Base-by-base conservation (phyloP, 495 filamentous ascomycete genomes). In the Penicillium lividum region DNA sequence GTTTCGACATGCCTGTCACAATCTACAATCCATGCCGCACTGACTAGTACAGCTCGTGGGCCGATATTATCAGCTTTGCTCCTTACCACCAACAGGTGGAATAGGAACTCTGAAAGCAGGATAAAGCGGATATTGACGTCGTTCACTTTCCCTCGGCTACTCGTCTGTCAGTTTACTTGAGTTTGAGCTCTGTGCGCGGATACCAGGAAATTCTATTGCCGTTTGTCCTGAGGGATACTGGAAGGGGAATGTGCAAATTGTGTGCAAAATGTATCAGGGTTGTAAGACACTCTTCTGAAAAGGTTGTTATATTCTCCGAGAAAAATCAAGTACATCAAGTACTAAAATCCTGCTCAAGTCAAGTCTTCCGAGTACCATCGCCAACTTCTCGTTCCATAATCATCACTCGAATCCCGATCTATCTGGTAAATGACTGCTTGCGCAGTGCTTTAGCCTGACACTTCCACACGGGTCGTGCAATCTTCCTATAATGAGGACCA, bases 21-120 rank as follows among this genome's bases (percentile, higher is more conserved):
- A 71, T 89, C 53, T 77, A 81, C 66, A 86, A 89, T 50, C 85
- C 84, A 7, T 65, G 76, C 11, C 78, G 82, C 0, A 49, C 66
- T 4, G 75, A 83, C 61, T 87, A 84, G 84, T 76, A 86, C 64
- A 62, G 67, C 49, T 75, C 67, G 22, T 83, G 82, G 80, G 75
- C 83, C 49, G 43, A 45, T 3, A 77, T 82, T 18, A 67, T 77
- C 25, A 50, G 64, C 0, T 77, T 73, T 53, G 40, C 54, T 0
- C 76, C 72, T 0, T 86, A 81, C 60, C 63, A 66, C 1, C 65
- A 79, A 57, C 85, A 87, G 65, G 81, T 84, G 0, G 69, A 77
- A 38, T 87, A 83, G 84, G 84, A 88, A 68, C 71, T 87, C 9
- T 73, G 81, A 18, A 81, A 73, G 65, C 79, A 82, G 42, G 43